Conservation (phyloP, 2,329 filamentous ascomycete species). For the Aspergillus sojae region DNA sequence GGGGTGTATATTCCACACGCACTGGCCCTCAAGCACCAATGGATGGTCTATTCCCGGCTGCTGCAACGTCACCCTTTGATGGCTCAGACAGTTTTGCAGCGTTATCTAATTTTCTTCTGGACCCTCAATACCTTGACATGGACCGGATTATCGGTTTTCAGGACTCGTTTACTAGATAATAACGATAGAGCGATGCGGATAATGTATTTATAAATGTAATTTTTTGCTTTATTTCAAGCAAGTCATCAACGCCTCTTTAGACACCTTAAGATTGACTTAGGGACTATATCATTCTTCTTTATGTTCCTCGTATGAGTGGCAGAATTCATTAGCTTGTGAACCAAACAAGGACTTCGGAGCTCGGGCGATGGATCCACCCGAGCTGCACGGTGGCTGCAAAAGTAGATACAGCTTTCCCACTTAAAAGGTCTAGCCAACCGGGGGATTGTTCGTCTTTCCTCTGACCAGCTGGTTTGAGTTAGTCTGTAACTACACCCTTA, state of each 20-base stretch:
- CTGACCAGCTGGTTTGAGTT: background rate
- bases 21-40: background rate
- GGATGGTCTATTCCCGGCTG: background rate
- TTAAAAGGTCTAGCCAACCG: background rate
- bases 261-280: background rate
- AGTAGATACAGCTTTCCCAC: background rate
- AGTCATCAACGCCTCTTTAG: accelerated
- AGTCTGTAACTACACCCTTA: too few species aligned
- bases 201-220: background rate
- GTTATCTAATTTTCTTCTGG: background rate
- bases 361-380: background rate
- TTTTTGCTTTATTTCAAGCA: background rate
- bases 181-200: too few species aligned
- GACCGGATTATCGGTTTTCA: background rate
- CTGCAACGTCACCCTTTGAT: background rate
- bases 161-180: background rate
- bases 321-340: background rate
- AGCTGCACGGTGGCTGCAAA: background rate
- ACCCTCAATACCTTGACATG: background rate
- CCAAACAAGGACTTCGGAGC: background rate
- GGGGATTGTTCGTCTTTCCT: background rate
- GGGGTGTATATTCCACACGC: background rate
- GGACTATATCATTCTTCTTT: background rate
- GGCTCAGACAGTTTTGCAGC: background rate
- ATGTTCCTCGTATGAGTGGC: background rate